Evolutionary conservation across 148 eudicot genomes (phyloP).

Genomic region (Rhododendron griersonianum): DNA sequence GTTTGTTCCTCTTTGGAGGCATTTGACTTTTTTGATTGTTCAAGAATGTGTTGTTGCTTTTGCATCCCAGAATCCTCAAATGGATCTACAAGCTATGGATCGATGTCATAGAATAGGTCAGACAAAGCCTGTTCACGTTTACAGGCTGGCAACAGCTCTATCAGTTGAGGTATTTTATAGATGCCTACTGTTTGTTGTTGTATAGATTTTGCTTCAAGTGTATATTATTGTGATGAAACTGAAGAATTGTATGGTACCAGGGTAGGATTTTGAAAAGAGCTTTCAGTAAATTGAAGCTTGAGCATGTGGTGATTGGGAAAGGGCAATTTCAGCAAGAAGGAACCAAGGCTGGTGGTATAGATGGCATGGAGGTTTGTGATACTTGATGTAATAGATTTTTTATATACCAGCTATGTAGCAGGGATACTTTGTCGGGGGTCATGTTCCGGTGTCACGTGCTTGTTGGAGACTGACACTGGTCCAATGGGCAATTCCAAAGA

Average conservation of each 20-base stretch:
- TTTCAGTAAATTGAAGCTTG: constrained; percentile 89
- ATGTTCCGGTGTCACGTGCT: neutral
- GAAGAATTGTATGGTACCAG: constrained; percentile 28
- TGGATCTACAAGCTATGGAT: constrained; percentile 99
- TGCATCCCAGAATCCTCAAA: constrained; percentile 87
- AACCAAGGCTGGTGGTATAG: constrained; percentile 33
- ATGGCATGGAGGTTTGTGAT: constrained; percentile 51
- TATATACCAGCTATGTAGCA: neutral
- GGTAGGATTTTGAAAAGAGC: constrained; percentile 96
- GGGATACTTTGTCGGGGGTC: neutral
- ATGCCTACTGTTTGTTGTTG: neutral
- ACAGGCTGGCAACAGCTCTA: constrained; percentile 91
- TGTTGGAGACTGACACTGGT: neutral
- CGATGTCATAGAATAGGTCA: constrained; percentile 99
- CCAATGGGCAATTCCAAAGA: neutral
- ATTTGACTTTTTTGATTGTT: neutral
- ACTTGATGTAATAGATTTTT: neutral
- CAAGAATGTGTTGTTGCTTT: constrained; percentile 1
- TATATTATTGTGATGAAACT: constrained; percentile 7
- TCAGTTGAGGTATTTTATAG: constrained; percentile 69
- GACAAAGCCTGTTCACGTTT: constrained; percentile 98
- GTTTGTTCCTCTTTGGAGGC: neutral
- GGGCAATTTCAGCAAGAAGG: constrained; percentile 90
- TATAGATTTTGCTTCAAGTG: neutral
- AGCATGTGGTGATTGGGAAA: constrained; percentile 93